phyloP scores from a whole-genome alignment of 2,329 filamentous ascomycete species.

The Penicillium crustosum region DNA sequence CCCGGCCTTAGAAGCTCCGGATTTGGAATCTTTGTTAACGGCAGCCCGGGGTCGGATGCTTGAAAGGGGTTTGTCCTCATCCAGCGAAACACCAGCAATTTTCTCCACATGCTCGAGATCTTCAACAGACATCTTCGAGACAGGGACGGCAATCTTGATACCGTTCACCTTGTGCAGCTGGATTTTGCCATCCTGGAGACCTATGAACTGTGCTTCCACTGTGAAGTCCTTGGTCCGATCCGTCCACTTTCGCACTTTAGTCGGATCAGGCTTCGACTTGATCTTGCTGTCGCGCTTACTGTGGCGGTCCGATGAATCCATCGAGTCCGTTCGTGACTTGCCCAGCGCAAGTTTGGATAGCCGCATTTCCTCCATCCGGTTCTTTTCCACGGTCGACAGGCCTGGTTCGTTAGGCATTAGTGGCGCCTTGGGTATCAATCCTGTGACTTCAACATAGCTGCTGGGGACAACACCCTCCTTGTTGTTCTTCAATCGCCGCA shows the following conservation, averaged over 20 bases:
- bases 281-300: constrained; percentile 68
- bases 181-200: constrained; percentile 91
- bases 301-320: constrained; percentile 65
- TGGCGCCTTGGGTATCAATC: constrained; percentile 56
- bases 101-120: constrained; percentile 94
- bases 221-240: constrained; percentile 95
- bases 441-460: constrained; percentile 90
- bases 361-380: constrained; percentile 75
- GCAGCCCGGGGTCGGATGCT: constrained; percentile 59
- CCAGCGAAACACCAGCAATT: constrained; percentile 79
- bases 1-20: constrained; percentile 38
- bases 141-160: constrained; percentile 95
- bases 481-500: constrained; percentile 83
- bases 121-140: constrained; percentile 91
- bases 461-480: constrained; percentile 95
- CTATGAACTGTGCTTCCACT: constrained; percentile 94
- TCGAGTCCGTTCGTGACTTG: constrained; percentile 56
- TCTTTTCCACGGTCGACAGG: constrained; percentile 73
- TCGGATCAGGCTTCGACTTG: constrained; percentile 78
- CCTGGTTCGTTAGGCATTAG: constrained; percentile 59
- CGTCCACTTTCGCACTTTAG: constrained; percentile 88
- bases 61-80: constrained; percentile 88
- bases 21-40: constrained; percentile 34
- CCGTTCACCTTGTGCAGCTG: constrained; percentile 97
- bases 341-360: constrained; percentile 77